Percentiles rank a stretch among this genome's conserved stretches.
Evolutionary conservation across 176 grass and related monocot genomes (phyloP).

Genomic region (Pontederia paniculata): DNA sequence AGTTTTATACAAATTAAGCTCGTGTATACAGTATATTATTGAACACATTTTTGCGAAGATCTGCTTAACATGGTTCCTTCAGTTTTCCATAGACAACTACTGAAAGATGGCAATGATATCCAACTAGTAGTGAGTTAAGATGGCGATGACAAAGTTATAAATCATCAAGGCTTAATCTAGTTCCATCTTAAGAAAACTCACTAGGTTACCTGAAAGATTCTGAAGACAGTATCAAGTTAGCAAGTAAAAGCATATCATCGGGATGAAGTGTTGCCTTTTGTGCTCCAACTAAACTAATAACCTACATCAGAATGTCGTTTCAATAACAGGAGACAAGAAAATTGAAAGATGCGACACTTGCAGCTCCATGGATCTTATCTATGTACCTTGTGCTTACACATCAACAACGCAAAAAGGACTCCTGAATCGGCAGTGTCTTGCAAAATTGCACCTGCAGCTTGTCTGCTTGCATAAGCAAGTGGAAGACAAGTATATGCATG

Average conservation of each 20-base stretch:
- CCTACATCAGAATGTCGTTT: constrained; percentile 29
- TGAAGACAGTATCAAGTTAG: constrained; percentile 82
- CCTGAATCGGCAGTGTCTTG: constrained; percentile 93
- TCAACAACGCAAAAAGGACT: constrained; percentile 80
- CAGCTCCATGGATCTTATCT: too few species aligned
- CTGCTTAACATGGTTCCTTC: too few species aligned
- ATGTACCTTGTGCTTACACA: constrained; percentile 88
- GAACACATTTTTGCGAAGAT: too few species aligned
- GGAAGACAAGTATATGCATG: constrained; percentile 96
- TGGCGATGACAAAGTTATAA: too few species aligned
- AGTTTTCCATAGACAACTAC: too few species aligned
- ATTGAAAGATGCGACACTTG: background rate
- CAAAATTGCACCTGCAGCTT: constrained; percentile 70
- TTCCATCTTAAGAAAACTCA: too few species aligned
- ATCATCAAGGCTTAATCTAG: too few species aligned
- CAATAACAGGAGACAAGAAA: constrained; percentile 1
- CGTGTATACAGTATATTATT: too few species aligned
- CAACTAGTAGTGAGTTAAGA: too few species aligned
- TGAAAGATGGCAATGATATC: too few species aligned
- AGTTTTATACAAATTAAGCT: too few species aligned
- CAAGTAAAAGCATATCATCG: constrained; percentile 90
- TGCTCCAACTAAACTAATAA: constrained; percentile 91
- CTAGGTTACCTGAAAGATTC: constrained; percentile 87
- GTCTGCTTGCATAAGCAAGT: constrained; percentile 69
- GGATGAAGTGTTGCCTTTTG: constrained; percentile 89